Base-by-base conservation (phyloP, 2,329 filamentous ascomycete species). In the Alternaria rosae region DNA sequence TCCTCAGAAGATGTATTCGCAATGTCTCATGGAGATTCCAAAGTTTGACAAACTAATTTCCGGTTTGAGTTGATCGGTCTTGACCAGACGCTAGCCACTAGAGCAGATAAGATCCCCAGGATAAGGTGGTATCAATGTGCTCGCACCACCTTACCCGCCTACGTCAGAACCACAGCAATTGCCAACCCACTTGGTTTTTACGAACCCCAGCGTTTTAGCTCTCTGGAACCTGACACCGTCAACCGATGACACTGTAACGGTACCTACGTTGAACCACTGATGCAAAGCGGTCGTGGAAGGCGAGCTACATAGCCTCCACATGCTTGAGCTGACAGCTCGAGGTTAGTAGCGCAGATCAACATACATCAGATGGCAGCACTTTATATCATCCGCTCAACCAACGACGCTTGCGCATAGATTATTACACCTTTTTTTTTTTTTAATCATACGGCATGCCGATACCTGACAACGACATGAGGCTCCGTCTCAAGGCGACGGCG, bases 361-460 rank as follows among this genome's bases (percentile, higher is more conserved):
- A 35, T 35, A 35, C 32, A 35, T 35, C 32, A 15, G 7, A 35
- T 35, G 15, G 32, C 32, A 35, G 32, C 32, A 4, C 32, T 35
- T 13, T 35, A 35, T 35, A 35, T 35, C 32, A 35, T 35, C 32
- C 32, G 32, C 32, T 3, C 32, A 35, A 35, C 32, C 32, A 35
- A 35, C 32, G 32, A 35, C 32, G 32, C 32, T 35, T 35, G 32
- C 32, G 13, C 32, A 35, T n/a, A 35, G 32, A 35, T 35, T 35
- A 35, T 35, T 35, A 35, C 32, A 35, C 32, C n/a, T 35, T 35
- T 35, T 35, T 35, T 35, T 35, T 13, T 35, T 35, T 35, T 35
- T 13, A 35, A 35, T 35, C 32, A 35, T 35, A 35, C 32, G 32
- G n/a, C 20, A 59, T 54, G 57, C 57, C 57, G 8, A 54, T 59